phyloP scores from a whole-genome alignment of 768 basidiomycete genomes.

The Boletus rubescentipes region DNA sequence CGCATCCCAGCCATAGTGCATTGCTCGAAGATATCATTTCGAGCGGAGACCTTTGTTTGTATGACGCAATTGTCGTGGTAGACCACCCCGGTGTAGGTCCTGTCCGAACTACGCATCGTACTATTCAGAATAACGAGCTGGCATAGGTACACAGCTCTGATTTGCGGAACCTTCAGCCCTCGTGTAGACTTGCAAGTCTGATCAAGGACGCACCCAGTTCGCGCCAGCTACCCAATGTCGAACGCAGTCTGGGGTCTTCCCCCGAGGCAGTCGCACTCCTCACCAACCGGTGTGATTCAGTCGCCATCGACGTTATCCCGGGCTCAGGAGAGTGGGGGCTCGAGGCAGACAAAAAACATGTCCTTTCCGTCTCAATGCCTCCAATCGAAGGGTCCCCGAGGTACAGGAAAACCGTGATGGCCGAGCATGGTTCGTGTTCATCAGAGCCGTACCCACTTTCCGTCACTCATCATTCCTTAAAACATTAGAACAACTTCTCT shows the following conservation, averaged over 20 bases:
- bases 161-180: slow-evolving; percentile 56
- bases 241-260: slow-evolving; percentile 28
- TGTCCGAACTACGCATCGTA: not conserved
- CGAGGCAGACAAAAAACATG: slow-evolving; percentile 46
- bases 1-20: slow-evolving; percentile 29
- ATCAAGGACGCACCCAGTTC: slow-evolving; percentile 53
- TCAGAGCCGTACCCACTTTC: not conserved
- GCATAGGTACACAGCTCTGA: slow-evolving; percentile 74
- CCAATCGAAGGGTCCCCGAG: slow-evolving; percentile 39
- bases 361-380: slow-evolving; percentile 59
- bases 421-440: slow-evolving; percentile 51
- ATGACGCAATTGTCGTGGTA: slow-evolving; percentile 66
- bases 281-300: slow-evolving; percentile 53
- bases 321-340: slow-evolving; percentile 38
- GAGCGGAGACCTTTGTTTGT: slow-evolving; percentile 51
- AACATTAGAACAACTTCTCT: slow-evolving; percentile 43
- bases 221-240: slow-evolving; percentile 63
- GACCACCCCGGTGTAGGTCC: slow-evolving; percentile 70
- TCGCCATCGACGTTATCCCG: slow-evolving; percentile 42
- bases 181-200: slow-evolving; percentile 46
- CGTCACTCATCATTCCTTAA: slow-evolving; percentile 7
- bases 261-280: slow-evolving; percentile 43
- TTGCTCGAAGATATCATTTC: slow-evolving; percentile 47
- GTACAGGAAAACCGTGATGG: slow-evolving; percentile 47
- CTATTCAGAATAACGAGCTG: slow-evolving; percentile 1